Evolutionary conservation across 2,329 filamentous ascomycete genomes (phyloP).

Genomic region (Nothopassalora personata): DNA sequence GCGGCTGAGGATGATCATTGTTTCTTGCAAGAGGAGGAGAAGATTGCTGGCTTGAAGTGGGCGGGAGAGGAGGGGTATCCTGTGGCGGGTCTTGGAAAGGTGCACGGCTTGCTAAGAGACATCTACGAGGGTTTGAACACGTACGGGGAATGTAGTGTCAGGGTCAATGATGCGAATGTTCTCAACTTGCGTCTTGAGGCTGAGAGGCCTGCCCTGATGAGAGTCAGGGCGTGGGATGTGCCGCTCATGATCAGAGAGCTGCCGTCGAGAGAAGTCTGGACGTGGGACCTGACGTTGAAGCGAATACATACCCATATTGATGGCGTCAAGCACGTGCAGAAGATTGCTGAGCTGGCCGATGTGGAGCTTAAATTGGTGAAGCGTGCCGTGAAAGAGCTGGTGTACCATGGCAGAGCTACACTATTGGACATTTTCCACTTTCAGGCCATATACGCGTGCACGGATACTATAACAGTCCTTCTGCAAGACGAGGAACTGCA

Average conservation of each 20-base stretch:
- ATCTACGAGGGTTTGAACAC: slow-evolving; percentile 91
- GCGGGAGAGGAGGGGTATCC: slow-evolving; percentile 29
- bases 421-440: slow-evolving; percentile 96
- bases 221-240: slow-evolving; percentile 83
- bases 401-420: slow-evolving; percentile 88
- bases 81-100: slow-evolving; percentile 35
- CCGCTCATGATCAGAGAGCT: slow-evolving; percentile 63
- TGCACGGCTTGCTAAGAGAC: slow-evolving; percentile 71
- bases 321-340: slow-evolving; percentile 81
- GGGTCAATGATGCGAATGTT: slow-evolving; percentile 22
- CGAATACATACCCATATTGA: slow-evolving; percentile 82
- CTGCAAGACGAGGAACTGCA: slow-evolving; percentile 70
- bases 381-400: slow-evolving; percentile 77
- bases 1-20: slow-evolving; percentile 88
- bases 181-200: slow-evolving; percentile 38
- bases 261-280: slow-evolving; percentile 53
- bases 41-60: slow-evolving; percentile 23
- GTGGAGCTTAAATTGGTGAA: slow-evolving; percentile 82
- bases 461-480: slow-evolving; percentile 72
- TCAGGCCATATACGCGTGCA: slow-evolving; percentile 80
- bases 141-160: slow-evolving; percentile 73
- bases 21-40: slow-evolving; percentile 64
- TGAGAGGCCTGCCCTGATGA: slow-evolving; percentile 67
- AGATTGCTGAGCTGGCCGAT: slow-evolving; percentile 78
- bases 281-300: slow-evolving; percentile 70